Percentiles rank a stretch among this genome's conserved stretches.
Conservation (phyloP, 1,284 basidiomycete species). For the Heliocybe sulcata region DNA sequence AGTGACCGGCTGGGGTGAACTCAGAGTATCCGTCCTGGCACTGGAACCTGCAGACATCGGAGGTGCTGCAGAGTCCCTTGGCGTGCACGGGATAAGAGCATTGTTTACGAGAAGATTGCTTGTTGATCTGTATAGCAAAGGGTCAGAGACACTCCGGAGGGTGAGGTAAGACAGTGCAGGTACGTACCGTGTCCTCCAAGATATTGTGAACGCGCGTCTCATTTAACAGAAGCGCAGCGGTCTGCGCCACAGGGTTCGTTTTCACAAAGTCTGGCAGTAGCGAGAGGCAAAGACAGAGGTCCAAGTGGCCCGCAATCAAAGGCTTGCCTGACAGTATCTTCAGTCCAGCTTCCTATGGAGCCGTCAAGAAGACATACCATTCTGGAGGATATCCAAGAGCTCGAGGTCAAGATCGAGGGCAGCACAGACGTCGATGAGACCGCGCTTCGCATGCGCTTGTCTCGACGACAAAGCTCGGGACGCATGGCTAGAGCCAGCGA, state of each 20-base stretch:
- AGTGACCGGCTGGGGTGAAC: background rate
- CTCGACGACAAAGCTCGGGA: slow-evolving; percentile 8
- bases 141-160: background rate
- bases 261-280: slow-evolving; percentile 14
- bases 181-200: slow-evolving; percentile 11
- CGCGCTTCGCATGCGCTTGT: slow-evolving; percentile 12
- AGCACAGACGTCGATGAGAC: slow-evolving; percentile 14
- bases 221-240: slow-evolving; percentile 8
- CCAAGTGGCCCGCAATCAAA: slow-evolving; percentile 12
- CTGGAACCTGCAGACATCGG: background rate
- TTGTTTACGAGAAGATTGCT: slow-evolving; percentile 5
- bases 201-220: slow-evolving; percentile 6
- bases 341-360: background rate
- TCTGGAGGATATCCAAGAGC: slow-evolving; percentile 8
- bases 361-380: slow-evolving; percentile 5
- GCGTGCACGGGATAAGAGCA: slow-evolving; percentile 7
- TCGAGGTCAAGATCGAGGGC: slow-evolving; percentile 13
- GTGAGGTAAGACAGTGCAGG: background rate
- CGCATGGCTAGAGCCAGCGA: background rate
- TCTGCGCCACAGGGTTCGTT: slow-evolving; percentile 10
- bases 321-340: slow-evolving; percentile 8
- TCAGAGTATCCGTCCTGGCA: background rate
- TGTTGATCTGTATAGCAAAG: slow-evolving; percentile 11
- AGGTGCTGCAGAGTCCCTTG: background rate
- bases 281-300: slow-evolving; percentile 16